These are phyloP conservation scores for Nicotiana tabacum DNA, from an alignment of 257 asterid species.

Conservation along the genomic window DNA sequence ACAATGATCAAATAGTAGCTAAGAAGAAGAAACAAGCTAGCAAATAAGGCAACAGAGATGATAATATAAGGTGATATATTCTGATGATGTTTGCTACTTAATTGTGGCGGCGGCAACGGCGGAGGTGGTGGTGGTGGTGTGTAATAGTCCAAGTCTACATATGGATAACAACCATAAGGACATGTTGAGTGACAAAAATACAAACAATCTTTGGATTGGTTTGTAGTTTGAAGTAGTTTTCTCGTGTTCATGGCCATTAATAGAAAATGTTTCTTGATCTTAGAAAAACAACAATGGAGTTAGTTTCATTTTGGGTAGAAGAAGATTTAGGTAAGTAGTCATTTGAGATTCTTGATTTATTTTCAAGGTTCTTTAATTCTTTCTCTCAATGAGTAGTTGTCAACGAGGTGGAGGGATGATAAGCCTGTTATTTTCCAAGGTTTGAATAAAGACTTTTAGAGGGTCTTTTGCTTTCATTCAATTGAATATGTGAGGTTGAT, in stretches of 20 bases:
- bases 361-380: background rate
- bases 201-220: conserved; percentile 18
- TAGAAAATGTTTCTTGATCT: background rate
- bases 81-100: background rate
- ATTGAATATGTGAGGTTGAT: background rate
- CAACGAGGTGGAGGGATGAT: background rate
- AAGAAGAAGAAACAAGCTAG: conserved; percentile 18
- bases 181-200: conserved; percentile 25
- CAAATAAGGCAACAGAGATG: conserved; percentile 22
- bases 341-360: background rate
- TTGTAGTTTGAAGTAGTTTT: conserved; percentile 14
- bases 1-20: conserved; percentile 20
- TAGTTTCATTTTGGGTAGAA: background rate
- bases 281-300: background rate
- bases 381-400: background rate
- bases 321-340: conserved; percentile 1
- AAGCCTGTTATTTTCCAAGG: background rate
- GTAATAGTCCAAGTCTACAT: background rate
- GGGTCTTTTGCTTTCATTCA: background rate
- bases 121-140: background rate
- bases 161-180: conserved; percentile 17
- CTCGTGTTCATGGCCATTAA: conserved; percentile 16
- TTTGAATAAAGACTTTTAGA: background rate
- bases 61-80: conserved; percentile 15
- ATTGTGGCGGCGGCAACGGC: background rate